phyloP scores from a whole-genome alignment of 2,329 filamentous ascomycete genomes.

The Xylariaceae sp. region DNA sequence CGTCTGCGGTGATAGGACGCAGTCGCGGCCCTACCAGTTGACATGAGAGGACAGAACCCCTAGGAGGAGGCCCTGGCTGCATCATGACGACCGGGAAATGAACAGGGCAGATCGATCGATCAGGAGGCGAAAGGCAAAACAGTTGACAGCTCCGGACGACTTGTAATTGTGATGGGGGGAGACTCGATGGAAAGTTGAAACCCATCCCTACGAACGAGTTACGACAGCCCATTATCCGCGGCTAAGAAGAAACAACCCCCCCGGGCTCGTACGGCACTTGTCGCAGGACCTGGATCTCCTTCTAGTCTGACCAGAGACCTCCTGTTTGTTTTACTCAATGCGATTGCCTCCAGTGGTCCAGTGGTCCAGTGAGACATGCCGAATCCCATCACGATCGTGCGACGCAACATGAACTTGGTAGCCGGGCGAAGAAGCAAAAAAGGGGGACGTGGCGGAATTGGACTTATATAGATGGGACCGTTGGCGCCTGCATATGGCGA shows the following conservation, averaged over 20 bases:
- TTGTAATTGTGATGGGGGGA: background rate
- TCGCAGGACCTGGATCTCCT: background rate
- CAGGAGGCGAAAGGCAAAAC: background rate
- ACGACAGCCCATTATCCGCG: background rate
- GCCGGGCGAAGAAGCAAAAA: background rate
- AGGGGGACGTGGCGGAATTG: background rate
- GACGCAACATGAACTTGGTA: background rate
- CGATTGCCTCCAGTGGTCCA: background rate
- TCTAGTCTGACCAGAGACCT: background rate
- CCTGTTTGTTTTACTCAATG: background rate
- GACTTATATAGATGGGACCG: background rate
- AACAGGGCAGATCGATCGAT: background rate
- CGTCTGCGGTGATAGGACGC: constrained; percentile 1
- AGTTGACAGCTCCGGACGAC: background rate
- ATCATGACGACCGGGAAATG: constrained; percentile 1
- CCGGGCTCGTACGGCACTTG: background rate
- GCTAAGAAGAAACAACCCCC: background rate
- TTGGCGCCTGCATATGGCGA: background rate
- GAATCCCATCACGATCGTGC: background rate
- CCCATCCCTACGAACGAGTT: background rate
- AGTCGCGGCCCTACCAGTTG: background rate
- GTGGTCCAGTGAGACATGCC: background rate
- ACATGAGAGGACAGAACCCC: background rate
- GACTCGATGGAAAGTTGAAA: constrained; percentile 3
- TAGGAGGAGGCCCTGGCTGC: background rate